Percentiles rank a stretch among this genome's conserved stretches.
phyloP scores from a whole-genome alignment of 1,139 yeast species.

The Blastobotrys serpentis region DNA sequence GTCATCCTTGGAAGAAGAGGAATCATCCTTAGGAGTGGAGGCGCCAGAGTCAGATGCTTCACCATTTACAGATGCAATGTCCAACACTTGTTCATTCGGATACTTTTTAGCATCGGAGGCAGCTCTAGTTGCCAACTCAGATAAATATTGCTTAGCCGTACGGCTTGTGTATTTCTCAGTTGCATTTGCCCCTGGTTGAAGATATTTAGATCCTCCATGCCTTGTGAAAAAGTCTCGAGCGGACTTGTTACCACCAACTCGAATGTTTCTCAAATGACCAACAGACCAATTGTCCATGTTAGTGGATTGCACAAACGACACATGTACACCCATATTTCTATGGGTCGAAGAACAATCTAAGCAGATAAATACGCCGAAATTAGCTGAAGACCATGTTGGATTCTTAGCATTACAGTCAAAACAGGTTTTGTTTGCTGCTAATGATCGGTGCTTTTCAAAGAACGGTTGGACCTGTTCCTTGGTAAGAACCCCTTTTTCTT shows the following conservation, averaged over 20 bases:
- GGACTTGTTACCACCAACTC: slow-evolving; percentile 85
- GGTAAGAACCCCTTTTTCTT: slow-evolving; percentile 50
- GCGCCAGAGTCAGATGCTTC: slow-evolving; percentile 37
- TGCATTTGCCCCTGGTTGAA: slow-evolving; percentile 59
- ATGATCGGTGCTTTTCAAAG: slow-evolving; percentile 57
- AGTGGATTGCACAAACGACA: slow-evolving; percentile 90
- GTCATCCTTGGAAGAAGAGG: slow-evolving; percentile 58
- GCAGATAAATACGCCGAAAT: slow-evolving; percentile 90
- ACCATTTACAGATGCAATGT: slow-evolving; percentile 35
- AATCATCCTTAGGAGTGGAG: slow-evolving; percentile 31
- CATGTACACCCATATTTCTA: slow-evolving; percentile 93
- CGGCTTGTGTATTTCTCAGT: slow-evolving; percentile 76
- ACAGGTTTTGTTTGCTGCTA: slow-evolving; percentile 73
- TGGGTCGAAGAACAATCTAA: slow-evolving; percentile 96
- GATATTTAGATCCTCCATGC: slow-evolving; percentile 76
- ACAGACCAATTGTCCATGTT: slow-evolving; percentile 93
- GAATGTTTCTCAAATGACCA: slow-evolving; percentile 83
- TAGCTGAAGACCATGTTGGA: slow-evolving; percentile 98
- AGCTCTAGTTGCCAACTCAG: slow-evolving; percentile 69
- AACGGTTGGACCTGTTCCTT: slow-evolving; percentile 62
- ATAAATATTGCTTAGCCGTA: slow-evolving; percentile 75
- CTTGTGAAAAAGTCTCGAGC: slow-evolving; percentile 81
- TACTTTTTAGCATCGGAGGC: slow-evolving; percentile 62
- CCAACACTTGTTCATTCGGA: slow-evolving; percentile 61
- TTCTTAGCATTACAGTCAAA: slow-evolving; percentile 92